Evolutionary conservation across 2,329 filamentous ascomycete species (phyloP), one percentile per base, ranked within the genome.

Genomic region (Neospermospora avenae): DNA sequence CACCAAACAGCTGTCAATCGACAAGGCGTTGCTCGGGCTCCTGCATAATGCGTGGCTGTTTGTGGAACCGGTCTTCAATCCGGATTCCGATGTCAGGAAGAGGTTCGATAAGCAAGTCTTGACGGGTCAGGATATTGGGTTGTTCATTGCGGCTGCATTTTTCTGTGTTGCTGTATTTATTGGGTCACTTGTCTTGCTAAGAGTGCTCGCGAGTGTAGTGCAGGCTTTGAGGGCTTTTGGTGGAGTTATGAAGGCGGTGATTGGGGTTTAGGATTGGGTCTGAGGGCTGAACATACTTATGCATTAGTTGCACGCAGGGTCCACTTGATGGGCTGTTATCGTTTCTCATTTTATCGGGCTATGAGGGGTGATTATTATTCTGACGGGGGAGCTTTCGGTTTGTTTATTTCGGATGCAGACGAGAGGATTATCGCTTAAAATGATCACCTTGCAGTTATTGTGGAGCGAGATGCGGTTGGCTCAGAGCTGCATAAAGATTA

Each of bases 1-100:
- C 28, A 10, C 11, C 20, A 31, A 37, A 35, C 52, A 22, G 4
- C 24, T 54, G 51, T 61, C 61, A 20, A 39, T 65, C 25, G 37
- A 24, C n/a, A 51, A 61, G 25, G 59, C 56, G 35, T 28, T 61
- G 2, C n/a, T 49, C 42, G 53, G 54, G 13, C 22, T 64, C 41
- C 56, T 64, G 20, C 67, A 77, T 71, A 74, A 60, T 57, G 42
- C 61, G 4, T 66, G 64, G 62, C 45, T 61, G 37, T 58, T 74
- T 13, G 71, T 78, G 16, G 66, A 66, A 52, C 77, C 77, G 2
- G 74, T 78, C 13, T 76, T 80, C 59, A 67, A 77, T 65, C 63
- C 65, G 7, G 64, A 70, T 7, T 63, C 65, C 24, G 55, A 25
- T 16, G 25, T 67, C 13, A 57, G 63, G 41, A 58, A 44, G 41